Base-by-base conservation (phyloP, 169 alveolate species). In the Plasmodium falciparum region DNA sequence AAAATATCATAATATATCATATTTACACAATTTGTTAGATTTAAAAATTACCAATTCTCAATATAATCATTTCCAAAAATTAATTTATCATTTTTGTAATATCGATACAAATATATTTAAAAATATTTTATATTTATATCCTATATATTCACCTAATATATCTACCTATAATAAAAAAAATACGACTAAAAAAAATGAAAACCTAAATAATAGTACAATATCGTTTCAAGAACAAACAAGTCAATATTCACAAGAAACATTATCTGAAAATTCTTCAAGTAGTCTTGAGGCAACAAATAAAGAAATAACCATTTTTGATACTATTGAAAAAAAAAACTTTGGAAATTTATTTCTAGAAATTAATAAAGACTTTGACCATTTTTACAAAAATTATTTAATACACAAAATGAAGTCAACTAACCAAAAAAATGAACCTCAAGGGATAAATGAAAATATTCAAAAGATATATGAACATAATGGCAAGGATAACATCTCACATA, bases 1-100 rank as follows among this genome's bases (percentile, higher is more conserved):
- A 63, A 83, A 83, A 45, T 83, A 83, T 47, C 15, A 83, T 45
- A 83, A 83, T 50, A 43, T 72, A 39, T 83, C 91, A 8, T 83
- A 83, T 50, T n/a, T 83, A 69, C 91, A 83, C 29, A 83, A 83
- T 49, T 54, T 33, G 24, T 7, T 6, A 5, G 73, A 70, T 54
- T 70, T 83, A 54, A 83, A 83, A 83, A 83, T 83, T 24, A 73
- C 56, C 17, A 67, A 73, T 20, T 22, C 54, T 49, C 91, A 83
- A 62, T 83, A 83, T 50, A 83, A 83, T 61, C 66, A 67, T 17
- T 83, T 83, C 54, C 91, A 83, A 9, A 83, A 83, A 45, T 69
- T 83, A 83, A 70, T 83, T 56, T 67, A 67, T 49, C 73, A 83
- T 58, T 83, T 83, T 56, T 83, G 69, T 47, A 39, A 83, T 43